Evolutionary conservation across 2,329 filamentous ascomycete species (phyloP).

Genomic region (Cytospora leucostoma): DNA sequence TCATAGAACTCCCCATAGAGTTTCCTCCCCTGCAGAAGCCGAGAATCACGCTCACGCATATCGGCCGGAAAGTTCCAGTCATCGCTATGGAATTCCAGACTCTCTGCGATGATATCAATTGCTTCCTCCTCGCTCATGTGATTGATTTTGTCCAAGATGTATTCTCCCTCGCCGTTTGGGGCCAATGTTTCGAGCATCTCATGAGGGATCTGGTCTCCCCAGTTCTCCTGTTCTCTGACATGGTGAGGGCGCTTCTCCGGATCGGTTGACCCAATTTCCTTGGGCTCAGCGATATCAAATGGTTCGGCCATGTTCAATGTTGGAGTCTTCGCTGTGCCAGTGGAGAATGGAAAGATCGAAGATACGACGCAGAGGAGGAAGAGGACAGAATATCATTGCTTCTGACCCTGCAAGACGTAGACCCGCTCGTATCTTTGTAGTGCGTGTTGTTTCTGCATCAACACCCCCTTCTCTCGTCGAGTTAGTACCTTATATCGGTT

Average conservation of each 20-base stretch:
- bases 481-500: conserved; percentile 2
- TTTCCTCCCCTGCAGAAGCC: conserved; percentile 42
- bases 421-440: conserved; percentile 17
- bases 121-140: conserved; percentile 47
- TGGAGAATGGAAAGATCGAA: background rate
- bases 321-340: background rate
- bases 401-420: conserved; percentile 5
- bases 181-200: conserved; percentile 44
- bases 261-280: conserved; percentile 29
- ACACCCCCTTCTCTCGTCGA: conserved; percentile 4
- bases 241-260: conserved; percentile 35
- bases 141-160: conserved; percentile 45
- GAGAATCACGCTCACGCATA: conserved; percentile 45
- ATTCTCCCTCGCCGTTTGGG: conserved; percentile 46
- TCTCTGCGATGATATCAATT: conserved; percentile 41
- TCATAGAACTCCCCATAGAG: conserved; percentile 44
- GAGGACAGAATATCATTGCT: conserved; percentile 6
- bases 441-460: conserved; percentile 5
- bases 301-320: conserved; percentile 15
- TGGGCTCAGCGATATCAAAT: background rate
- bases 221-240: conserved; percentile 25
- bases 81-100: conserved; percentile 43
- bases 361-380: background rate
- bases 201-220: conserved; percentile 42
- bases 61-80: conserved; percentile 48